Conservation (phyloP, 352 stramenopile species). For the Phytopythium vexans region DNA sequence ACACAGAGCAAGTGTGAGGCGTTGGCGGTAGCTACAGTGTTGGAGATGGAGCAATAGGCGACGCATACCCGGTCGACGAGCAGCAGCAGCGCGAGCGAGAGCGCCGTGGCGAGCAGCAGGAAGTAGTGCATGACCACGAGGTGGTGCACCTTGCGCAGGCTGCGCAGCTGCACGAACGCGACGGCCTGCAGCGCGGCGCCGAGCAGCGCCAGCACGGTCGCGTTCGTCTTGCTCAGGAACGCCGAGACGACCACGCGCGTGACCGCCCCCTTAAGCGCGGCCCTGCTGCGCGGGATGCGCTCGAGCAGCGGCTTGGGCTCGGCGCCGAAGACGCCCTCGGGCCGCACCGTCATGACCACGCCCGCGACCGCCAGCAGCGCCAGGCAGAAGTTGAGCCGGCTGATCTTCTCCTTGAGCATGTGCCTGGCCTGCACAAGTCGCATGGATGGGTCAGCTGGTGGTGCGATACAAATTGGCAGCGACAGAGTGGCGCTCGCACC, state of each 20-base stretch:
- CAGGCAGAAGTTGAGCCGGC: conserved; percentile 22
- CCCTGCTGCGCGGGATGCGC: conserved; percentile 7
- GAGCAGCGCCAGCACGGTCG: conserved; percentile 25
- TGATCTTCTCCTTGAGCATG: conserved; percentile 41
- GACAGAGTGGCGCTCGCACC: conserved; percentile 14
- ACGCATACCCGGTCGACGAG: conserved; percentile 21
- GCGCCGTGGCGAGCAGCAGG: conserved; percentile 33
- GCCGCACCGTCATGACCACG: conserved; percentile 40
- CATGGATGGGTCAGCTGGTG: background rate
- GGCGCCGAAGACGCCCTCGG: conserved; percentile 42
- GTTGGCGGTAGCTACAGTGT: background rate
- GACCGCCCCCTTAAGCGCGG: conserved; percentile 3
- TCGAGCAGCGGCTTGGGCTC: conserved; percentile 20
- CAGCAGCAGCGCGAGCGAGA: conserved; percentile 28
- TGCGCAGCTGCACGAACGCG: conserved; percentile 40
- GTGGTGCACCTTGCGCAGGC: conserved; percentile 41
- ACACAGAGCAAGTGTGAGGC: background rate
- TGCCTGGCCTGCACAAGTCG: conserved; percentile 21
- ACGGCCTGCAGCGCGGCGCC: conserved; percentile 28
- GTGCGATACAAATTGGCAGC: background rate
- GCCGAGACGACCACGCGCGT: conserved; percentile 21
- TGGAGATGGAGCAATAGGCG: background rate
- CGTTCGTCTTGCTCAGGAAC: conserved; percentile 24
- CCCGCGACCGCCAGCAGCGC: conserved; percentile 42
- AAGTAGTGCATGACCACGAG: conserved; percentile 69